These are phyloP conservation scores for Thielaviopsis euricoi DNA, from an alignment of 2,329 filamentous ascomycete genomes.

Conservation along the genomic window DNA sequence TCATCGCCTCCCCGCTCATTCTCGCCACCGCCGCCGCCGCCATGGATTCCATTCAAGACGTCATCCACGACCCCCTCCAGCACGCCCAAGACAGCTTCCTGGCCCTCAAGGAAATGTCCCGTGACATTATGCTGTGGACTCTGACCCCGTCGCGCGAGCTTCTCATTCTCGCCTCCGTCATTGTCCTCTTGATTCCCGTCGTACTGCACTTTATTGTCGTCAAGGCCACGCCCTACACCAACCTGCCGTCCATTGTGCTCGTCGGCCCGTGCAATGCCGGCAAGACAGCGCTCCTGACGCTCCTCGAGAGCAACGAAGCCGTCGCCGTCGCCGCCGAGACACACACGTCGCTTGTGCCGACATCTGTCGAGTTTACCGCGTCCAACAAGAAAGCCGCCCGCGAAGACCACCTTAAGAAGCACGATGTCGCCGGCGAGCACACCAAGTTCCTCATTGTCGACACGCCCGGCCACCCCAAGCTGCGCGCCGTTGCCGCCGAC, in stretches of 20 bases:
- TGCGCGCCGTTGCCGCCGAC: conserved; percentile 48
- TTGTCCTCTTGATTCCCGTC: conserved; percentile 59
- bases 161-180: conserved; percentile 50
- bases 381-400: conserved; percentile 27
- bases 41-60: neutral
- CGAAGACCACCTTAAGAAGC: conserved; percentile 37
- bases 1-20: neutral
- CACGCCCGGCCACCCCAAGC: conserved; percentile 90
- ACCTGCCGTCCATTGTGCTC: conserved; percentile 61
- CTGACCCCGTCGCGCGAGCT: conserved; percentile 43
- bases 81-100: conserved; percentile 9
- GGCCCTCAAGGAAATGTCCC: conserved; percentile 23
- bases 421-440: conserved; percentile 36
- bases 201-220: conserved; percentile 64
- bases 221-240: conserved; percentile 45
- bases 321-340: conserved; percentile 26
- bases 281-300: conserved; percentile 76
- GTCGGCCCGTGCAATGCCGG: conserved; percentile 67
- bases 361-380: conserved; percentile 38
- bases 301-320: conserved; percentile 41
- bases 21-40: neutral
- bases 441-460: conserved; percentile 65
- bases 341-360: conserved; percentile 36
- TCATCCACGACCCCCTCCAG: conserved; percentile 10
- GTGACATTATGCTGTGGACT: conserved; percentile 31